Evolutionary conservation across 2,329 filamentous ascomycete species (phyloP).

Genomic region (Diaporthe helianthi): DNA sequence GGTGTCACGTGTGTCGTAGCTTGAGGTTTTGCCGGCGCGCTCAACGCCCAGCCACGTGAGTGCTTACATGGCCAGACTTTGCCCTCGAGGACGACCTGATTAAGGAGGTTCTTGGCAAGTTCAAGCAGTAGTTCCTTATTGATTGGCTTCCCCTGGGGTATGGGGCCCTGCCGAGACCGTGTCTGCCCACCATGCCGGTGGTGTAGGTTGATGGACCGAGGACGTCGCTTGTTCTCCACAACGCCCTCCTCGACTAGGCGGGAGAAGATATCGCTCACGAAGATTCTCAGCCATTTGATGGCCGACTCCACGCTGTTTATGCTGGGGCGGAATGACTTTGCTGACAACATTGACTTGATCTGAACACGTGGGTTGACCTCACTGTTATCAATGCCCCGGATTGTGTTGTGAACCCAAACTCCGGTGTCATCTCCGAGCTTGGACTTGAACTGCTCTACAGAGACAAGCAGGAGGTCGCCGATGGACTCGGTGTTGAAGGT

Average conservation of each 20-base stretch:
- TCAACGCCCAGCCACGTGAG: not conserved
- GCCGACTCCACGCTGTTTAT: conserved; percentile 83
- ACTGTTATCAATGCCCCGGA: conserved; percentile 84
- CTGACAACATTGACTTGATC: conserved; percentile 97
- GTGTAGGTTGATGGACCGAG: conserved; percentile 85
- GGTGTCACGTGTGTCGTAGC: not conserved
- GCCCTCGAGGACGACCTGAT: conserved; percentile 79
- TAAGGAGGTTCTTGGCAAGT: conserved; percentile 77
- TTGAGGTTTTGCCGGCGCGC: not conserved
- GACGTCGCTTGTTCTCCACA: conserved; percentile 83
- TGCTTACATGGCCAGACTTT: conserved; percentile 79
- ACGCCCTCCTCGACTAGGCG: conserved; percentile 91
- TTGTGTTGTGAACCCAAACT: conserved; percentile 81
- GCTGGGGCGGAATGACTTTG: conserved; percentile 89
- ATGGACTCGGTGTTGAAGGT: conserved; percentile 83
- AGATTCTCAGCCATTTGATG: conserved; percentile 86
- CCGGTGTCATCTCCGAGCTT: conserved; percentile 86
- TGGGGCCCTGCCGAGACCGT: conserved; percentile 76
- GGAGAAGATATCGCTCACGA: conserved; percentile 88
- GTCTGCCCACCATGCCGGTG: conserved; percentile 77
- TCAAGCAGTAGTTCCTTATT: conserved; percentile 77
- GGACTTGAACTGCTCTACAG: conserved; percentile 77
- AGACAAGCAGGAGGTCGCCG: conserved; percentile 73
- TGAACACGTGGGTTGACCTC: conserved; percentile 91
- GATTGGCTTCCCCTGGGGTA: conserved; percentile 76